Percentiles rank a stretch among this genome's conserved stretches.
These are phyloP conservation scores for Lepidium africanum DNA, from an alignment of 345 rosid genomes.

Conservation along the genomic window DNA sequence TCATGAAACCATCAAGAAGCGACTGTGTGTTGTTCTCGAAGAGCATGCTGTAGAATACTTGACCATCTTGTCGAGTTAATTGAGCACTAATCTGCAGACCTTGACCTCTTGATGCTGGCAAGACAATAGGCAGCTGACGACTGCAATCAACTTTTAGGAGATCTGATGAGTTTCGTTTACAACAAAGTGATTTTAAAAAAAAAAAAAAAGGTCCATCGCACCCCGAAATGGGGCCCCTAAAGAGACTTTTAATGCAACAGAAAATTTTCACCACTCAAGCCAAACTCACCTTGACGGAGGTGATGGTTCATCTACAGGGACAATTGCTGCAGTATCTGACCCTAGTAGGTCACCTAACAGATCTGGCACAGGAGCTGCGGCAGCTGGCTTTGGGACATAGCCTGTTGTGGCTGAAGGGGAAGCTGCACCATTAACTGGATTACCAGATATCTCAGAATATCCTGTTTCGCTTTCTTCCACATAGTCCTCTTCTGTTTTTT, in stretches of 20 bases:
- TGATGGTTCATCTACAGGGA: constrained; percentile 66
- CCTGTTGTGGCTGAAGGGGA: constrained; percentile 52
- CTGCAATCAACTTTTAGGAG: constrained; percentile 39
- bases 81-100: constrained; percentile 92
- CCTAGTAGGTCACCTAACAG: constrained; percentile 84
- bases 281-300: constrained; percentile 56
- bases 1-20: constrained; percentile 94
- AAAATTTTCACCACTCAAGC: not conserved
- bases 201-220: not conserved
- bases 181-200: not conserved
- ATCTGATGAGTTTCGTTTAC: not conserved
- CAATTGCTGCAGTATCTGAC: constrained; percentile 54
- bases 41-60: constrained; percentile 58
- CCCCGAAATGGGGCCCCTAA: not conserved
- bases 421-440: constrained; percentile 39
- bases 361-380: constrained; percentile 65
- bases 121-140: constrained; percentile 55
- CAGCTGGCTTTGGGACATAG: constrained; percentile 38
- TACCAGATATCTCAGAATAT: constrained; percentile 55
- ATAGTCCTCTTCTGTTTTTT: constrained; percentile 75
- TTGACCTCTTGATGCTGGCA: constrained; percentile 54
- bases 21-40: constrained; percentile 77
- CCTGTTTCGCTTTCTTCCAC: constrained; percentile 63
- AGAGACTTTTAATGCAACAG: not conserved
- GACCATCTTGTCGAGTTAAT: constrained; percentile 68